Evolutionary conservation across 768 basidiomycete species (phyloP).

Genomic region (Clavulina sp.): DNA sequence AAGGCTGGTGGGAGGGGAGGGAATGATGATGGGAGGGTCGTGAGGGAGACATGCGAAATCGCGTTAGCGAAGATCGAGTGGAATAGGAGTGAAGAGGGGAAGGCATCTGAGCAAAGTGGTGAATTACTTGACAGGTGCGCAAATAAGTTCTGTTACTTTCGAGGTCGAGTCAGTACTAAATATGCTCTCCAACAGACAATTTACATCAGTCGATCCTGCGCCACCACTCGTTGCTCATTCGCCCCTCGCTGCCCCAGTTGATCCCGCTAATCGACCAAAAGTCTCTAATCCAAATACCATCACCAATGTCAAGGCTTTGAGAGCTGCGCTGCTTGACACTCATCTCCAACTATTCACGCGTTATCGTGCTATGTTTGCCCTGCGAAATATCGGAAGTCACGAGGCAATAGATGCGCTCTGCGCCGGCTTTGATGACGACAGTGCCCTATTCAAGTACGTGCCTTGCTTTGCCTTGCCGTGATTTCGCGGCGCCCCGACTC

Average conservation of each 20-base stretch:
- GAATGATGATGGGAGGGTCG: conserved; percentile 47
- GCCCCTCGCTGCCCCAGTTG: conserved; percentile 23
- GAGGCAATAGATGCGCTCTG: conserved; percentile 82
- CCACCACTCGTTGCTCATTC: conserved; percentile 39
- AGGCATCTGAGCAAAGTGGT: conserved; percentile 12
- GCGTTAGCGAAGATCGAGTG: conserved; percentile 90
- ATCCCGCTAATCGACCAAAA: conserved; percentile 17
- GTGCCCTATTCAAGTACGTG: conserved; percentile 80
- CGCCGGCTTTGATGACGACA: conserved; percentile 74
- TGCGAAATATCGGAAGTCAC: conserved; percentile 79
- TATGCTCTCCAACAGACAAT: conserved; percentile 29
- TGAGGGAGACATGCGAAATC: conserved; percentile 94
- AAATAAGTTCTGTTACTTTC: background rate
- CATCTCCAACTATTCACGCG: conserved; percentile 68
- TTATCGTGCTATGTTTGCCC: conserved; percentile 95
- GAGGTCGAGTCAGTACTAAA: background rate
- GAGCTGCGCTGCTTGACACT: conserved; percentile 44
- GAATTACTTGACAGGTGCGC: background rate
- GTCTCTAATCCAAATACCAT: conserved; percentile 15
- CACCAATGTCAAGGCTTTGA: conserved; percentile 34
- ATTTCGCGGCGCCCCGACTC: too few species aligned
- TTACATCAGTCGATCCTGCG: conserved; percentile 79
- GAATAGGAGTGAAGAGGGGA: conserved; percentile 30
- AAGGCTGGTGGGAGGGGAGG: conserved; percentile 9
- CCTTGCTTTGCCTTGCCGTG: background rate